Conservation (phyloP, 768 basidiomycete species). For the Leccinum olivaceopallidum region DNA sequence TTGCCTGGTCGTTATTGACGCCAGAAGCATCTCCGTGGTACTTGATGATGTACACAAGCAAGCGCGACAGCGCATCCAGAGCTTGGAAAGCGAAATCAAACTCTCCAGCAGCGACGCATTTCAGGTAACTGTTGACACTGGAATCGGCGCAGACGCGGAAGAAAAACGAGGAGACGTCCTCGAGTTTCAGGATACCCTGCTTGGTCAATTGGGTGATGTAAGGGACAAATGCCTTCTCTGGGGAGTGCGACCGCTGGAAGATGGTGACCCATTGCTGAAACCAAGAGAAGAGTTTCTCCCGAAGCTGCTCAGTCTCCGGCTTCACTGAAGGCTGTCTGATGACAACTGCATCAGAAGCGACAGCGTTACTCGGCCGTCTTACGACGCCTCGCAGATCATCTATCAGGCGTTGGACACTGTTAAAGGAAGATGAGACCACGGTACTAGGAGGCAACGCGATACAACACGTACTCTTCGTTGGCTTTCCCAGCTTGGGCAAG, state of each 20-base stretch:
- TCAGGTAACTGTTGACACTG: conserved; percentile 85
- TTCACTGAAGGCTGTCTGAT: conserved; percentile 53
- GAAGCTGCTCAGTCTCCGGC: conserved; percentile 71
- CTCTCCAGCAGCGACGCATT: conserved; percentile 71
- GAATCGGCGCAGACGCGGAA: conserved; percentile 97
- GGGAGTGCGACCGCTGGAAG: conserved; percentile 86
- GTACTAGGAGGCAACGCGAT: background rate
- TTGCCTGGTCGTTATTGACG: conserved; percentile 90
- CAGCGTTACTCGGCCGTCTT: conserved; percentile 44
- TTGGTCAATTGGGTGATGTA: conserved; percentile 98
- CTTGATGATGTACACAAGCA: conserved; percentile 98
- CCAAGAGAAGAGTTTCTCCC: conserved; percentile 75
- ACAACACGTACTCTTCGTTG: conserved; percentile 76
- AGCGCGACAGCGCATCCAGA: conserved; percentile 90
- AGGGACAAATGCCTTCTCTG: conserved; percentile 93
- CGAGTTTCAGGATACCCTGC: conserved; percentile 93
- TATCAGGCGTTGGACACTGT: conserved; percentile 67
- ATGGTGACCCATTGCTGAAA: conserved; percentile 96
- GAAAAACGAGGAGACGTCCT: conserved; percentile 96
- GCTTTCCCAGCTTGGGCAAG: conserved; percentile 73
- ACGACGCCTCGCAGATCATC: conserved; percentile 79
- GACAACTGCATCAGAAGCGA: conserved; percentile 37
- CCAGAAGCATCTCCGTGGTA: conserved; percentile 97
- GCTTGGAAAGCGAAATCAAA: conserved; percentile 84
- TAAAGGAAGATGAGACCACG: conserved; percentile 2